Base-by-base conservation (phyloP, 176 grass and related monocot genomes). In the Thinopyrum elongatum region DNA sequence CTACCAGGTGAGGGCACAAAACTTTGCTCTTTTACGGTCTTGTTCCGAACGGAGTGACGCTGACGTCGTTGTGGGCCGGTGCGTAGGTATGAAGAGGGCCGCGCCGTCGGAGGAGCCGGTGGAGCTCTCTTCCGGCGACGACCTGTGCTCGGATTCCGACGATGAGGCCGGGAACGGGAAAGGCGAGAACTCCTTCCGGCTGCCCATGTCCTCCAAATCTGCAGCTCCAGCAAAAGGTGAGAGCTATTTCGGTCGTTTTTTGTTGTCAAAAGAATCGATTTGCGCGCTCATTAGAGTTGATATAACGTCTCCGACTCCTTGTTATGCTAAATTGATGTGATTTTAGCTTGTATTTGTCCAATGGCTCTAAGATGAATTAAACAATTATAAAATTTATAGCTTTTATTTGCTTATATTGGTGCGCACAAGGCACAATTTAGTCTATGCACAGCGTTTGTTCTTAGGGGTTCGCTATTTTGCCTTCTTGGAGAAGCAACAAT, bases 41-140 rank as follows among this genome's bases (percentile, higher is more conserved):
- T 65, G 6, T 65, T 12, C 3, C 34, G 15, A 1, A 76, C 19
- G 60, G 47, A 6, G 44, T 59, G 68, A 0, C 68, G 10, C 81
- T 84, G 35, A 87, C 47, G 17, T 53, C 29, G 22, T 69, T 30
- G 60, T 38, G 61, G 61, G 44, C 27, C 36, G 21, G 26, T 41
- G 29, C 19, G 44, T 58, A 87, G 89, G 57, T 80, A 98, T 98
- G 97, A 95, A 98, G 88, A 92, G 93, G 89, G 73, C 93, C 59
- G 92, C 84, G 57, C 85, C 87, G 76, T 86, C 71, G 79, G 86
- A 78, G 79, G 83, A 94, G 21, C 87, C 84, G 2, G 25, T 67
- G 13, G 74, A 57, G 1, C 21, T 85, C 31, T 95, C 90, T 69
- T 95, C 89, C 41, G 88, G 84, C 29, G 90, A 89, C 27, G 90